A percentile compares a stretch with the other conserved stretches of the same genome.
phyloP scores from a whole-genome alignment of 2,329 filamentous ascomycete species.

The Sclerotinia nivalis region DNA sequence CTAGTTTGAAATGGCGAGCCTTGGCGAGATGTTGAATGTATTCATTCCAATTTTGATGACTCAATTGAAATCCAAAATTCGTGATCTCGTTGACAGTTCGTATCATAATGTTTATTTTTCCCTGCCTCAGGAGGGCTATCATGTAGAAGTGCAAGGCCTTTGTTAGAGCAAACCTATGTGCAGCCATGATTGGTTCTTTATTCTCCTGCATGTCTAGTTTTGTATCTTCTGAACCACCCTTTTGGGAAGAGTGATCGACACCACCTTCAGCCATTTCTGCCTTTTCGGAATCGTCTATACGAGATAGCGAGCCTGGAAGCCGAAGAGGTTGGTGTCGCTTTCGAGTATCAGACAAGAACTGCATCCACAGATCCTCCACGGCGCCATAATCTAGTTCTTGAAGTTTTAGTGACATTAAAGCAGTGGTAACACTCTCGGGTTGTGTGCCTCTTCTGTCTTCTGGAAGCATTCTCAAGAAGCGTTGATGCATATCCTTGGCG shows the following conservation, averaged over 20 bases:
- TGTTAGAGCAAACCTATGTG: conserved; percentile 46
- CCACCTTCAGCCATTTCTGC: not conserved
- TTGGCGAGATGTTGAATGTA: conserved; percentile 68
- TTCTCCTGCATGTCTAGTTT: not conserved
- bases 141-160: conserved; percentile 52
- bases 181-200: conserved; percentile 24
- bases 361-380: conserved; percentile 66
- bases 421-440: conserved; percentile 58
- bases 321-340: conserved; percentile 44
- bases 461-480: conserved; percentile 51
- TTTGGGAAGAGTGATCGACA: not conserved
- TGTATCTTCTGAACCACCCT: too few species aligned
- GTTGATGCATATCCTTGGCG: conserved; percentile 56
- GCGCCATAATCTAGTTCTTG: conserved; percentile 57
- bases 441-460: conserved; percentile 43
- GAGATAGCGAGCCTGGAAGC: conserved; percentile 17
- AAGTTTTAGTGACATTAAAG: conserved; percentile 68
- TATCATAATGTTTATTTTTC: conserved; percentile 53
- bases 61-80: conserved; percentile 68
- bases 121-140: conserved; percentile 52
- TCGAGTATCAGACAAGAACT: conserved; percentile 56
- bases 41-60: conserved; percentile 78
- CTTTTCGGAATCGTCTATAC: not conserved
- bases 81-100: conserved; percentile 52
- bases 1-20: conserved; percentile 60